These are phyloP conservation scores for Apophysomyces elegans DNA, from an alignment of 371 early-diverging fungal genomes.

Conservation along the genomic window DNA sequence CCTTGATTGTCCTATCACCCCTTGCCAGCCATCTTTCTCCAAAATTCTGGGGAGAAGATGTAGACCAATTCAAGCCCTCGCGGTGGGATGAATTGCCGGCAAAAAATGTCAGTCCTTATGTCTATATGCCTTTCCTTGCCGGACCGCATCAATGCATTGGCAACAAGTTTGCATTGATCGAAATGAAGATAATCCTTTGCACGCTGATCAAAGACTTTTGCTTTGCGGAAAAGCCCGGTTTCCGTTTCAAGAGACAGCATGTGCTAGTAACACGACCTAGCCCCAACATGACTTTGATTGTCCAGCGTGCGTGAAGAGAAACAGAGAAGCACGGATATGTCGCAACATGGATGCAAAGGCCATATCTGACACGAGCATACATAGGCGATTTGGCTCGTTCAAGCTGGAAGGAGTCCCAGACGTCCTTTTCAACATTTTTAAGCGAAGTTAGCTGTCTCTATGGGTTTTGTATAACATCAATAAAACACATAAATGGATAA, in stretches of 20 bases:
- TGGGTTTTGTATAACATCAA: too few relatives aligned
- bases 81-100: conserved; percentile 58
- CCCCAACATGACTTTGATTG: conserved; percentile 29
- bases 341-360: background rate
- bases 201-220: conserved; percentile 21
- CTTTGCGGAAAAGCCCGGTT: conserved; percentile 30
- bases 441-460: too few relatives aligned
- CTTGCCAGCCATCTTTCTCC: conserved; percentile 49
- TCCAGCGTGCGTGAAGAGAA: background rate
- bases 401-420: too few relatives aligned
- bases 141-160: conserved; percentile 41
- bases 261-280: conserved; percentile 28
- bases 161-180: conserved; percentile 29
- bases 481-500: too few relatives aligned
- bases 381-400: too few relatives aligned
- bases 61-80: conserved; percentile 61
- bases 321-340: background rate
- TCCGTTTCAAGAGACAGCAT: conserved; percentile 10
- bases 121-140: conserved; percentile 65
- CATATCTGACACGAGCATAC: too few relatives aligned
- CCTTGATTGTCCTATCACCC: conserved; percentile 43
- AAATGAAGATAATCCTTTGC: conserved; percentile 33
- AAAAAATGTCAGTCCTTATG: conserved; percentile 37
- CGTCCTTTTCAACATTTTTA: too few relatives aligned
- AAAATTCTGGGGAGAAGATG: conserved; percentile 71